phyloP scores from a whole-genome alignment of 2,329 filamentous ascomycete species.

The Verticillium nonalfalfae region DNA sequence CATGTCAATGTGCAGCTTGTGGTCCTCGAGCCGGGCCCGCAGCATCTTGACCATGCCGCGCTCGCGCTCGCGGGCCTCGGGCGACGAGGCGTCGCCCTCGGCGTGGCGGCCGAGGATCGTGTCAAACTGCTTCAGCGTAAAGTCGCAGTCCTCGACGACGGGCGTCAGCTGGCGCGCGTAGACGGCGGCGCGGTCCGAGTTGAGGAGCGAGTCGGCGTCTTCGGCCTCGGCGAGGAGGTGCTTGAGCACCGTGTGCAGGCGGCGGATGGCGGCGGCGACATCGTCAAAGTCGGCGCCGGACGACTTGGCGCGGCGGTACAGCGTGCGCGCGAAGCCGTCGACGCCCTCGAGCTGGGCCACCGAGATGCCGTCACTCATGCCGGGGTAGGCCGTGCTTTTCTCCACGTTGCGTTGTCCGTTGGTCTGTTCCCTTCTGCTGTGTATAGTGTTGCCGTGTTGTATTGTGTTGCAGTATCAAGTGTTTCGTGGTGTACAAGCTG shows the following conservation, averaged over 20 bases:
- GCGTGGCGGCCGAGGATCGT: constrained; percentile 42
- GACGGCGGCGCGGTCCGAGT: constrained; percentile 30
- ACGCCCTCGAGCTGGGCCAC: constrained; percentile 44
- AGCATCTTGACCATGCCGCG: constrained; percentile 34
- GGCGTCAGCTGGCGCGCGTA: constrained; percentile 43
- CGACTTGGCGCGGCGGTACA: constrained; percentile 47
- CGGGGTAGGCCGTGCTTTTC: constrained; percentile 1
- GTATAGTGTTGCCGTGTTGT: no score
- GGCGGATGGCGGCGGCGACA: constrained; percentile 42
- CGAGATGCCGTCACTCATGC: constrained; percentile 22
- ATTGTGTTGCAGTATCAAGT: not conserved
- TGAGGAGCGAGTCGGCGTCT: constrained; percentile 49
- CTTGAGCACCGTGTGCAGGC: constrained; percentile 48
- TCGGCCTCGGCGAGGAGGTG: constrained; percentile 52
- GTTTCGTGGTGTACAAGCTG: not conserved
- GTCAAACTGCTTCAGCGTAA: constrained; percentile 48
- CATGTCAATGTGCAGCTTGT: constrained; percentile 46
- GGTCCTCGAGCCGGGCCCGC: constrained; percentile 39
- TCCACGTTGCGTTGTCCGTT: constrained; percentile 6
- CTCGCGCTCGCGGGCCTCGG: constrained; percentile 27
- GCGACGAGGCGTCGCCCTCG: constrained; percentile 17
- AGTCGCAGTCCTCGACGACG: constrained; percentile 49
- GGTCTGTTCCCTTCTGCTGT: constrained; percentile 2
- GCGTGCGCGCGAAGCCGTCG: constrained; percentile 46
- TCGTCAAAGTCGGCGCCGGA: constrained; percentile 42